Conservation (phyloP, 768 basidiomycete genomes). For the Galerina sulciceps region DNA sequence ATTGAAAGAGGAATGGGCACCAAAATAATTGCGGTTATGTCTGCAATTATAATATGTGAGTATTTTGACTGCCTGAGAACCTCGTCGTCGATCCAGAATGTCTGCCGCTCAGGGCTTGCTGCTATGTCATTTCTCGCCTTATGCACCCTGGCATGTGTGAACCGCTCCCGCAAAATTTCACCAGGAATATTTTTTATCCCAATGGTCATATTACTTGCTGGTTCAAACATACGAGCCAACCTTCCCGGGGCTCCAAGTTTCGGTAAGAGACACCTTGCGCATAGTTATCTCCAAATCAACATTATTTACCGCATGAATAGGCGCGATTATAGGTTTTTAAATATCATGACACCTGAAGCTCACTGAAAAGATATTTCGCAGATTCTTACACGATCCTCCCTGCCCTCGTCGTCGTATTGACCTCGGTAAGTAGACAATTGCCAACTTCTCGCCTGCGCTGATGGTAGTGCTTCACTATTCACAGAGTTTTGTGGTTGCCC, state of each 20-base stretch:
- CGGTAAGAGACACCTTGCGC: too few relatives aligned
- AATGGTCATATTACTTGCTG: slow-evolving; percentile 23
- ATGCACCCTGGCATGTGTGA: slow-evolving; percentile 15
- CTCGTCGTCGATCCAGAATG: not conserved
- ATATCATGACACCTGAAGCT: too few relatives aligned
- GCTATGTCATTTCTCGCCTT: slow-evolving; percentile 18
- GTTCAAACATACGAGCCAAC: slow-evolving; percentile 21
- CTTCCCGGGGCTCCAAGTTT: slow-evolving; percentile 27
- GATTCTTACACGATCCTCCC: too few relatives aligned
- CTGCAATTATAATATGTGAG: slow-evolving; percentile 20
- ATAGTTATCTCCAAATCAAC: not conserved
- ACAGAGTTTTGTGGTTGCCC: too few relatives aligned
- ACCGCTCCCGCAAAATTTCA: slow-evolving; percentile 11
- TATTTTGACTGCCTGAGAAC: not conserved
- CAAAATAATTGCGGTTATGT: slow-evolving; percentile 13
- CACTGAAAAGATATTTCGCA: too few relatives aligned
- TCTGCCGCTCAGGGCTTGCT: slow-evolving; percentile 14
- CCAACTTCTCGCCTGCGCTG: too few relatives aligned
- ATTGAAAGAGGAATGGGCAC: slow-evolving; percentile 18
- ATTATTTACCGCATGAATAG: too few relatives aligned
- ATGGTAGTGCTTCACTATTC: too few relatives aligned
- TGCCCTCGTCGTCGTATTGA: too few relatives aligned
- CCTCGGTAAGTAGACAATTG: too few relatives aligned
- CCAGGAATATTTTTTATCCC: slow-evolving; percentile 27
- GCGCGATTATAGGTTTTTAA: too few relatives aligned